phyloP scores from a whole-genome alignment of 75 land plant genomes.

The Cupressus sempervirens region DNA sequence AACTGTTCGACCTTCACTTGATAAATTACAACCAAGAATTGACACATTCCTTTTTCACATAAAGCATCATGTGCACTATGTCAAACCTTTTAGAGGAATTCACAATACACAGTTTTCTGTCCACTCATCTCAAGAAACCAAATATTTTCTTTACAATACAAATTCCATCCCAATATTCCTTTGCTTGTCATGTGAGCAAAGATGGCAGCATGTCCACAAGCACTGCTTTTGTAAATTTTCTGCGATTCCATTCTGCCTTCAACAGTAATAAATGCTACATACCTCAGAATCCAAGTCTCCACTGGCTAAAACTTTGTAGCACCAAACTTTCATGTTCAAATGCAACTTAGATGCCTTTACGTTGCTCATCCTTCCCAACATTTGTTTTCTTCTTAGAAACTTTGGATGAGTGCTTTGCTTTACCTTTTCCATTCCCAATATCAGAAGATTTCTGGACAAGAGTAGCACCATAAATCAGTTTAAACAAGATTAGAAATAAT shows the following conservation, averaged over 20 bases:
- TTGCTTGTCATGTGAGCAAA: conserved; percentile 10
- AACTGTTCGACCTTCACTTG: too few species aligned
- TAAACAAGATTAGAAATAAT: neutral
- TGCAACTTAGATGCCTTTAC: neutral
- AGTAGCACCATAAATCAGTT: neutral
- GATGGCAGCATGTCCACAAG: neutral
- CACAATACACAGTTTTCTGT: neutral
- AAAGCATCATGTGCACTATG: neutral
- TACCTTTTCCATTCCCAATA: neutral
- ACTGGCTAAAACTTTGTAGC: neutral
- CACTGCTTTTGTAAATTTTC: neutral
- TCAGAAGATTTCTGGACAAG: neutral
- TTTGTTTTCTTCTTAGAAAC: conserved; percentile 5
- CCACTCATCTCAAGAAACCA: neutral
- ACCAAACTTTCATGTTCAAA: neutral
- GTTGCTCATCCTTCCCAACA: conserved; percentile 3
- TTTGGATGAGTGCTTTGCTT: neutral
- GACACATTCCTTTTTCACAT: neutral
- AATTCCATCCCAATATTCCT: neutral
- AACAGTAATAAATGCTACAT: neutral
- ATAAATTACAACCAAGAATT: neutral
- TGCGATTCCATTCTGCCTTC: conserved; percentile 8
- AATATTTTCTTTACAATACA: neutral
- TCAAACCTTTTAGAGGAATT: neutral
- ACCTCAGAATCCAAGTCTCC: conserved; percentile 4